Conservation (phyloP, 257 asterid species). For the Solanum phureja region DNA sequence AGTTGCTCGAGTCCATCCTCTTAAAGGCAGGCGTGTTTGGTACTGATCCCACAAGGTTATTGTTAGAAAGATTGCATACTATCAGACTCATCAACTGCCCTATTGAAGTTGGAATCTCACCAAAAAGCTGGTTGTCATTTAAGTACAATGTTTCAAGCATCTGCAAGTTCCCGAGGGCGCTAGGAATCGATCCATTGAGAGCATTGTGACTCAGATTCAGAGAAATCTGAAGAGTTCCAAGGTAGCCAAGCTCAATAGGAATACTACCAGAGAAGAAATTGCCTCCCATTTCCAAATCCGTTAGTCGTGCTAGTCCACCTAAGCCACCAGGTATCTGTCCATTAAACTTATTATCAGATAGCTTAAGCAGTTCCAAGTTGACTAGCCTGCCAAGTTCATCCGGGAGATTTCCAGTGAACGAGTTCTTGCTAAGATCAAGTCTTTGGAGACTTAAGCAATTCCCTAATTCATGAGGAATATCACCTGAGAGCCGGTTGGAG, state of each 20-base stretch:
- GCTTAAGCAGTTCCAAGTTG: slow-evolving; percentile 62
- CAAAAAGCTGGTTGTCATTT: slow-evolving; percentile 64
- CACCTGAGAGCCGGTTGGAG: slow-evolving; percentile 46
- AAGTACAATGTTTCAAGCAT: slow-evolving; percentile 71
- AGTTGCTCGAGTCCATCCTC: slow-evolving; percentile 65
- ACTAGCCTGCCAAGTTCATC: slow-evolving; percentile 52
- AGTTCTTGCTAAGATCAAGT: slow-evolving; percentile 73
- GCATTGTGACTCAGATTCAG: slow-evolving; percentile 65
- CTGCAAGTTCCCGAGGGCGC: slow-evolving; percentile 52
- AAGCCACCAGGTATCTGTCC: slow-evolving; percentile 58
- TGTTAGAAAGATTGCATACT: slow-evolving; percentile 75
- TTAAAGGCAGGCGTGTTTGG: slow-evolving; percentile 60
- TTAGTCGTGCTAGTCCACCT: slow-evolving; percentile 55
- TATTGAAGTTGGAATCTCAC: slow-evolving; percentile 68
- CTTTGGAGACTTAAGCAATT: slow-evolving; percentile 64
- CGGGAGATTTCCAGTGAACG: slow-evolving; percentile 50
- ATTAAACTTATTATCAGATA: slow-evolving; percentile 53
- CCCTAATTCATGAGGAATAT: slow-evolving; percentile 62
- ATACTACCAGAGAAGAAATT: slow-evolving; percentile 54
- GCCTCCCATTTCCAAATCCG: slow-evolving; percentile 83
- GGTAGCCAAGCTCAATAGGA: slow-evolving; percentile 64
- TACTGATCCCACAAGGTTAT: slow-evolving; percentile 49
- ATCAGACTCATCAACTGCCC: slow-evolving; percentile 60
- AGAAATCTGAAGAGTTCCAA: slow-evolving; percentile 65
- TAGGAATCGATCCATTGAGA: slow-evolving; percentile 56